Conservation (phyloP, 306 rosid genomes). For the Canavalia gladiata region DNA sequence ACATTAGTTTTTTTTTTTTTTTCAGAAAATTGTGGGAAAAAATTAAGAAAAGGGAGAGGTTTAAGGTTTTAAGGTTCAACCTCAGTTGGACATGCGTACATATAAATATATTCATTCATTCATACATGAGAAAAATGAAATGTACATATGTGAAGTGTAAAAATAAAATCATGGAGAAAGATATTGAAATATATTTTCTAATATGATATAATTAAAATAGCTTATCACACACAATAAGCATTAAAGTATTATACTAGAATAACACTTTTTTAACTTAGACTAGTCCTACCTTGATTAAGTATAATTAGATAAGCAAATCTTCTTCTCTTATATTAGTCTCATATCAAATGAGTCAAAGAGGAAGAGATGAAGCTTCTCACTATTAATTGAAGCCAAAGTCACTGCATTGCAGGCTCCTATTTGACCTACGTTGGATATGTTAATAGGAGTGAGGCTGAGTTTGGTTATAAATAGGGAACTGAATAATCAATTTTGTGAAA, state of each 20-base stretch:
- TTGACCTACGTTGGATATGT: background rate
- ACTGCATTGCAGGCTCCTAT: background rate
- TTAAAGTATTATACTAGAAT: background rate
- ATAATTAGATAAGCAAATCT: background rate
- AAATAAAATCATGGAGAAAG: background rate
- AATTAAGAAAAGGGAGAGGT: constrained; percentile 1
- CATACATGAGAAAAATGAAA: background rate
- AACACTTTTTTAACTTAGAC: background rate
- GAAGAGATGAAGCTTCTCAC: constrained; percentile 1
- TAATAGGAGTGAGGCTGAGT: background rate
- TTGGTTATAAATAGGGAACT: background rate
- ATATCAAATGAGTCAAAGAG: background rate
- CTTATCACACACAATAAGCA: background rate
- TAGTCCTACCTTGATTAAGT: background rate
- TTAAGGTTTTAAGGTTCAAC: constrained; percentile 2
- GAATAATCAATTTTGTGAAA: background rate
- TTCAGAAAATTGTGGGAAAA: background rate
- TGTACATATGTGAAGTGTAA: background rate
- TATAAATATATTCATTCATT: too few relatives aligned
- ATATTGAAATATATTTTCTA: background rate
- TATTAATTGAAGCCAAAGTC: background rate
- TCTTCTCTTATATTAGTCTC: background rate
- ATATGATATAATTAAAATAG: background rate
- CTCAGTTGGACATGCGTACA: background rate
- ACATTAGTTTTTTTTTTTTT: constrained; percentile 12